Evolutionary conservation across 441 rosid species (phyloP).

Genomic region (Gossypium lobatum): DNA sequence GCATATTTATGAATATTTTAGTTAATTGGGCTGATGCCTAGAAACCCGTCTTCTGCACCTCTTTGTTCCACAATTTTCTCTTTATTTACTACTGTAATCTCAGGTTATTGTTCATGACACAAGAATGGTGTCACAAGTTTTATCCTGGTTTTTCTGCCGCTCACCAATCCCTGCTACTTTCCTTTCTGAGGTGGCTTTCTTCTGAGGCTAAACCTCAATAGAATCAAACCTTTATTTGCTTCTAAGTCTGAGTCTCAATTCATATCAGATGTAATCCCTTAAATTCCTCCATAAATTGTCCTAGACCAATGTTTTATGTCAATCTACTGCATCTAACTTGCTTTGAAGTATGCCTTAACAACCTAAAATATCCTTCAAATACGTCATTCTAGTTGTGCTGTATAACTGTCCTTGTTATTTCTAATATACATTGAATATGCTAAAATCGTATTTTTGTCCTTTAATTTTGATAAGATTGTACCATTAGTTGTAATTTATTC

Average conservation of each 20-base stretch:
- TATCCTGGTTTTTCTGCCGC: conserved; percentile 1
- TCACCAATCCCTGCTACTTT: neutral
- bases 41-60: neutral
- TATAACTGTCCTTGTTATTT: neutral
- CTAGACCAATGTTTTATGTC: conserved; percentile 2
- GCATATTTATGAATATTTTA: neutral
- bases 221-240: neutral
- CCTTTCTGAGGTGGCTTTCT: neutral
- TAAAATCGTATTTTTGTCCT: neutral
- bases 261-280: neutral
- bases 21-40: neutral
- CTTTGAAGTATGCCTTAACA: neutral
- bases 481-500: neutral
- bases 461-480: neutral
- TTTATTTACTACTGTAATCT: neutral
- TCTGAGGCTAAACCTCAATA: neutral
- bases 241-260: neutral
- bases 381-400: neutral
- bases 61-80: neutral
- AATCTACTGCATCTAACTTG: conserved; percentile 2
- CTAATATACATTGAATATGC: neutral
- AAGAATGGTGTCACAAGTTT: neutral
- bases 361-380: neutral
- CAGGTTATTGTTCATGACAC: neutral
- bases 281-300: neutral